Evolutionary conservation across 2,329 filamentous ascomycete genomes (phyloP), one percentile per base, ranked within the genome.

Genomic region (Monosporascus sp.): DNA sequence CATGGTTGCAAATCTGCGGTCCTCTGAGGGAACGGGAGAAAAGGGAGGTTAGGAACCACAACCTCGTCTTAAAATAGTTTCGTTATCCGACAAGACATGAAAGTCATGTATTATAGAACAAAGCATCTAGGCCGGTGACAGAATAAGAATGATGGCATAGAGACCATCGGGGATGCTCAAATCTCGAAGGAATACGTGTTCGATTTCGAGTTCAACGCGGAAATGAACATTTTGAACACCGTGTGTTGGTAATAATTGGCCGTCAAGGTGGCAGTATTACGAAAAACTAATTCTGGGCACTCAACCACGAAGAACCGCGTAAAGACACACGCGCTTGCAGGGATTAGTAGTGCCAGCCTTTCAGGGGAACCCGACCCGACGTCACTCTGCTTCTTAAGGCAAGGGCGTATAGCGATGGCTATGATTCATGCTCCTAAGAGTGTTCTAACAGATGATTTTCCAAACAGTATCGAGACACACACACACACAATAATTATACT

Each of bases 1-100:
- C 83, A 86, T 86, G 61, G 50, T 55, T 54, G 26, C 36, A 47
- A 24, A 19, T 43, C 24, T 14, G 19, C 7, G 40, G 9, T 14
- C 40, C 19, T 40, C 31, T 34, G 31, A n/a, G n/a, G 4, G 11
- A 34, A 34, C 11, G 17, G 17, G 38, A 19, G 17, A 40, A 19
- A 17, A 40, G 38, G 5, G 17, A 34, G 31, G 31, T 34, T 34
- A 34, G 31, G 11, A 34, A 34, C 31, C 9, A 14, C 31, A 5
- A 11, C 31, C 31, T 14, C 31, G 31, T 14, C 31, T 34, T 34
- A 34, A 34, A 40, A 17, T 40, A 19, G 17, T 40, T 6, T 3
- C 3, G 38, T 17, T 40, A 19, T 40, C 38, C 38, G 17, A 20
- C 9, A 11, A 19, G 38, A 34, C 38, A 43, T 43, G 19, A 20